These are phyloP conservation scores for Urochloa ruziziensis DNA, from an alignment of 176 grass and related monocot species.

Conservation along the genomic window DNA sequence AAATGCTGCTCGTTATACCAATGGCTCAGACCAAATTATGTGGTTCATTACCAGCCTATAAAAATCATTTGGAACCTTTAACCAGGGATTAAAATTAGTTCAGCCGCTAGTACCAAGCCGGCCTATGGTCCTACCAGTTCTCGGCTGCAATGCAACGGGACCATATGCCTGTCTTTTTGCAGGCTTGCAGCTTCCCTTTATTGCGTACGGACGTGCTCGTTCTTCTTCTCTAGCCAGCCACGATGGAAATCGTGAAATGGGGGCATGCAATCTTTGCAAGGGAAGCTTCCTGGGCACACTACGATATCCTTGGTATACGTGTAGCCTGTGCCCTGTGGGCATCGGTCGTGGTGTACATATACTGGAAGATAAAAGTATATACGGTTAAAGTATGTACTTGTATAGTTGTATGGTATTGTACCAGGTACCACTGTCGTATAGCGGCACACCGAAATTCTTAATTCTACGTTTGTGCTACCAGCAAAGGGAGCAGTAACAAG, in stretches of 20 bases:
- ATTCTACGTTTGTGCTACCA: neutral
- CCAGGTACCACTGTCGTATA: neutral
- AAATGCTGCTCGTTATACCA: neutral
- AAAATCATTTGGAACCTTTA: neutral
- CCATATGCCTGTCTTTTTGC: conserved; percentile 2
- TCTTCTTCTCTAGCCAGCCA: conserved; percentile 25
- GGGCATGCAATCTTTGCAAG: conserved; percentile 14
- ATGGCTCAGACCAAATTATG: conserved; percentile 4
- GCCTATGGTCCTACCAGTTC: neutral
- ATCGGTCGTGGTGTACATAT: neutral
- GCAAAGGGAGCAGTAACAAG: neutral
- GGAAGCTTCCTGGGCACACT: conserved; percentile 41
- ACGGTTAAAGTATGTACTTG: neutral
- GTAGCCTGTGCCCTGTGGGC: conserved; percentile 15
- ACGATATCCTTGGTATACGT: conserved; percentile 20
- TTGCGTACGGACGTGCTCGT: conserved; percentile 20
- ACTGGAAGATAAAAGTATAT: neutral
- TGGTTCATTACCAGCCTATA: neutral
- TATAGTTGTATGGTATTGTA: neutral
- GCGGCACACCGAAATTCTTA: neutral
- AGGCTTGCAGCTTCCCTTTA: conserved; percentile 20
- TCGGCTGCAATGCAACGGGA: neutral
- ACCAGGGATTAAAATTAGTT: neutral
- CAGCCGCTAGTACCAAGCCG: conserved; percentile 4
- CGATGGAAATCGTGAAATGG: conserved; percentile 8